Conservation (phyloP, 164 flowering plant species). For the Akebia trifoliata region DNA sequence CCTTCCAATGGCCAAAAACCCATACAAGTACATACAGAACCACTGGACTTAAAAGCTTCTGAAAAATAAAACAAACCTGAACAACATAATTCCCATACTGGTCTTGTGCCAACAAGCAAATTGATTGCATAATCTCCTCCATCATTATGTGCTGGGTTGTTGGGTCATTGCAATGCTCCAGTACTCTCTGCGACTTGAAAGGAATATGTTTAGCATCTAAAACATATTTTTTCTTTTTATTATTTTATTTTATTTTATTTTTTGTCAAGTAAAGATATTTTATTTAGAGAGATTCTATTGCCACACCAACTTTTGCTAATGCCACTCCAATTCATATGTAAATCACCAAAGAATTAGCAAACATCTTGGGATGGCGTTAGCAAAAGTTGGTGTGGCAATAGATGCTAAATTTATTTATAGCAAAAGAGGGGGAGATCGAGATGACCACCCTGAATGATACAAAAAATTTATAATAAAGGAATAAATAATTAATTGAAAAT, state of each 20-base stretch:
- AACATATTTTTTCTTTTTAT: neutral
- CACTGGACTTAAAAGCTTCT: neutral
- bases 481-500: slow-evolving; percentile 3
- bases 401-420: too few relatives aligned
- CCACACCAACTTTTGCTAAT: too few relatives aligned
- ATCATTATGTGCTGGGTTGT: slow-evolving; percentile 65
- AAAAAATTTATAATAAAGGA: neutral
- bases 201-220: neutral
- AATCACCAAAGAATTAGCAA: too few relatives aligned
- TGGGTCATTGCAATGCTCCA: slow-evolving; percentile 72
- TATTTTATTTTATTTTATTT: too few relatives aligned
- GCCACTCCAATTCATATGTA: too few relatives aligned
- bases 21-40: neutral
- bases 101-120: slow-evolving; percentile 84
- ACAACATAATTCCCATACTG: slow-evolving; percentile 89
- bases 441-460: too few relatives aligned
- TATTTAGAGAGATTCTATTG: too few relatives aligned
- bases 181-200: slow-evolving; percentile 48
- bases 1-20: neutral
- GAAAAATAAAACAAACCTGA: slow-evolving; percentile 44
- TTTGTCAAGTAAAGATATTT: too few relatives aligned
- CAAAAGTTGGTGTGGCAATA: too few relatives aligned
- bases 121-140: slow-evolving; percentile 71
- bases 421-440: too few relatives aligned
- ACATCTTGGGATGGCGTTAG: too few relatives aligned